Base-by-base conservation (phyloP, 805 yeast genomes). In the Kazachstania africana region DNA sequence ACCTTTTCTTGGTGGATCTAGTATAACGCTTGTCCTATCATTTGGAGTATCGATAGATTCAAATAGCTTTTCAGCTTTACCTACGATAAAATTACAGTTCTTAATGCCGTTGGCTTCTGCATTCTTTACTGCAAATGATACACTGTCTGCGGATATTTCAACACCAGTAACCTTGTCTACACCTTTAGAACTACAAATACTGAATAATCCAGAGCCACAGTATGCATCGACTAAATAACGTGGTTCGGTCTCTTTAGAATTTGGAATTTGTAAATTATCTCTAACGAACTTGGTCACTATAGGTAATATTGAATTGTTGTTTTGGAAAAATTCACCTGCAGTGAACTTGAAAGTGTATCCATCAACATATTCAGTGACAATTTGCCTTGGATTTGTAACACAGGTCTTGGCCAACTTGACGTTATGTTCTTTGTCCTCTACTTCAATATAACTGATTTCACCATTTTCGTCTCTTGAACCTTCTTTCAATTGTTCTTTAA, bases 1-100 rank as follows among this genome's bases (percentile, higher is more conserved):
- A 2, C 98, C 98, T 56, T 88, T 91, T 55, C 98, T 75, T 26
- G 97, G 95, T 4, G 98, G 98, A 56, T 91, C 98, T 47, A 91
- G 70, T 36, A 91, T 85, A 23, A 91, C 91, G 8, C 94, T 75
- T 0, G 97, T 91, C 44, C 75, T 62, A 28, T 68, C 72, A 24
- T 71, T 65, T 6, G 94, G 93, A 3, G 84, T 72, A 38, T 76
- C 78, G 38, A 81, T 79, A 35, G 73, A 72, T 31, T 69, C 80
- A 55, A 91, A 91, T 36, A 91, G 76, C 54, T 75, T 70, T 54
- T 87, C 95, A 2, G 97, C 97, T 51, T 85, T 82, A 21, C 97
- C 98, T 17, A 75, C 83, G 23, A 88, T 73, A 48, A 88, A 91
- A 25, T 67, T 70, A 36, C 95, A 83, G 52, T 88, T 88, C 31